Evolutionary conservation across 2,329 filamentous ascomycete genomes (phyloP), one percentile per base, ranked within the genome.

Genomic region (Fusarium foetens): DNA sequence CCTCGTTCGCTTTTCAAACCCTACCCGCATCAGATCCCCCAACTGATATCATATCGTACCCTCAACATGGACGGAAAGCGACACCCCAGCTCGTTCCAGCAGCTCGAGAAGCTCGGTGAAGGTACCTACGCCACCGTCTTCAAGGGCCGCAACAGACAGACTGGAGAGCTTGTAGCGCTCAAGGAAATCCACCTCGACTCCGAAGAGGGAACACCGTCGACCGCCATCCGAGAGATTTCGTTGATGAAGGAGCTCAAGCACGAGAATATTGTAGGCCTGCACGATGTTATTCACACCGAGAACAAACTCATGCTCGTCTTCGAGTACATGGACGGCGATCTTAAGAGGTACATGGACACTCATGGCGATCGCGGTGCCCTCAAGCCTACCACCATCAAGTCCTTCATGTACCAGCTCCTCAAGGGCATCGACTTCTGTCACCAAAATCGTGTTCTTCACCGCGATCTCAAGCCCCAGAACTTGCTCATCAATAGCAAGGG

Each of bases 291-390:
- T 78, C 96, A 99, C 83, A 99, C 96, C 65, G 96, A 99, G 86
- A 99, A 98, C 85, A 99, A 99, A 83, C 90, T 99, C 64, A 99
- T 99, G 96, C 91, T 99, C 43, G 96, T 99, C 14, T 99, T 99
- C 77, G 96, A 99, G 83, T 97, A 92, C 83, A 98, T 99, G 95
- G 96, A 99, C 83, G 94, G 95, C 80, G 96, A 99, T 79, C 86
- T 99, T 16, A 99, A 99, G 86, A 94, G 97, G 80, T 98, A 98
- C 84, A 99, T 99, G 96, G 96, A 99, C 81, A 93, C 92, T 11
- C 89, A 94, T 65, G 94, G 95, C 78, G 94, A 98, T 76, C 89
- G 94, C 58, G 95, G 96, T 69, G 94, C 94, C 53, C 87, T 99
- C 61, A 95, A 97, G 80, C 93, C 94, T 42, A 85, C 89, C 62